Evolutionary conservation across 2,329 filamentous ascomycete species (phyloP), one percentile per base, ranked within the genome.

Genomic region (Cordyceps tenuipes): DNA sequence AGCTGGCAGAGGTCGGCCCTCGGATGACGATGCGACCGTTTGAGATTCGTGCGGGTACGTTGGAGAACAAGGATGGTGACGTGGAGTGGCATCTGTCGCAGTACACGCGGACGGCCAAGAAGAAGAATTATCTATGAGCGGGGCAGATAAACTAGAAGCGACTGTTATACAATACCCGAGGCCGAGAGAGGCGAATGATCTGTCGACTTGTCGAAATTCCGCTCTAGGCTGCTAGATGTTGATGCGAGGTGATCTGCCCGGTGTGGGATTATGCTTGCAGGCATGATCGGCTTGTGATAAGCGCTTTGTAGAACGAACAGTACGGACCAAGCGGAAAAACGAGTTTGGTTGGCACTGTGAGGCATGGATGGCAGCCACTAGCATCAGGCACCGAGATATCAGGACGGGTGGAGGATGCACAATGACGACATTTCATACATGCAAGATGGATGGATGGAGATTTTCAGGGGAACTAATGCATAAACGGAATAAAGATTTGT

Each of bases 1-100:
- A 96, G 73, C 75, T 96, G 67, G 87, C 89, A 15, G 91, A 96
- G 72, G 91, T 96, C 55, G 91, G 93, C 0, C 94, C 94, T 1
- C 82, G 94, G 61, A 96, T 97, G 90, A 96, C 91, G n/a, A 94
- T 97, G 91, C 82, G 91, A 66, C 78, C 91, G 57, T 99, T 97
- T 70, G 91, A 97, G 76, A 96, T 99, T 63, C 82, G 92, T 51
- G 88, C 87, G 57, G 93, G 94, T 17, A 96, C 93, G 4, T 77
- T 97, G 62, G 94, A 97, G 71, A 96, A 92, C 69, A 95, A 95
- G 73, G 90, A 95, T 66, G 93, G 93, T 4, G 94, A 99, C 74
- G 86, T 95, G 5, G 94, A 99, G 75, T 99, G 94, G 94, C 89
- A 94, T 64, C 79, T 99, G 64, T 95, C 90, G 63, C 93, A 97